Evolutionary conservation across 305 asterid species (phyloP), one percentile per base, ranked within the genome.

Genomic region (Nicotiana rustica): DNA sequence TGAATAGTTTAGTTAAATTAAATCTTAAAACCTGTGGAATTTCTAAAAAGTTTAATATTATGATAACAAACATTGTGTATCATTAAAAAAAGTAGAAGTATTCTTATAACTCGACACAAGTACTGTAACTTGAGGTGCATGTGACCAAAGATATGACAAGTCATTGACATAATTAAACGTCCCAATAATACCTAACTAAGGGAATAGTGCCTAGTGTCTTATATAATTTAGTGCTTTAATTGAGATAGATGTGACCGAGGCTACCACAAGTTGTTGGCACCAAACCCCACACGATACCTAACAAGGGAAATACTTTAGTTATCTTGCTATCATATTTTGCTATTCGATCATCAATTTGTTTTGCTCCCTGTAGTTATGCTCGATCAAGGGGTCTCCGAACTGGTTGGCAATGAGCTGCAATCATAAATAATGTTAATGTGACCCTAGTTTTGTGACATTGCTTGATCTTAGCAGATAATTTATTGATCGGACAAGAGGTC

Each of bases 121-220:
- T 73, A 73, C 9, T 47, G 64, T 73, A 49, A 49, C 62, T 73
- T 25, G 79, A 14, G 79, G 64, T 73, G 25, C 52, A 14, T 9
- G 64, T 25, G 25, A 73, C 44, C 9, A 21, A 49, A 19, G 75
- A 67, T 73, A 13, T 14, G 79, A 73, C 64, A 73, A 73, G 21
- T 49, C 41, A 73, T 73, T 49, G 44, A 8, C 38, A 47, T 49
- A 25, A 52, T 49, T 47, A 73, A 73, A 73, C 29, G 41, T 12
- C 41, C 41, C 15, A 49, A 49, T 49, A 35, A 73, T 73, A 73
- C 79, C 79, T 73, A 73, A 4, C 79, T 12, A 49, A 64, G 21
- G 60, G 4, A 73, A 73, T 49, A 73, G 62, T 73, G 36, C 7
- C 36, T 17, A 73, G 62, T 73, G 18, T 12, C 41, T 21, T 35